These are phyloP conservation scores for Fusarium coicis DNA, from an alignment of 2,329 filamentous ascomycete genomes.

Conservation along the genomic window DNA sequence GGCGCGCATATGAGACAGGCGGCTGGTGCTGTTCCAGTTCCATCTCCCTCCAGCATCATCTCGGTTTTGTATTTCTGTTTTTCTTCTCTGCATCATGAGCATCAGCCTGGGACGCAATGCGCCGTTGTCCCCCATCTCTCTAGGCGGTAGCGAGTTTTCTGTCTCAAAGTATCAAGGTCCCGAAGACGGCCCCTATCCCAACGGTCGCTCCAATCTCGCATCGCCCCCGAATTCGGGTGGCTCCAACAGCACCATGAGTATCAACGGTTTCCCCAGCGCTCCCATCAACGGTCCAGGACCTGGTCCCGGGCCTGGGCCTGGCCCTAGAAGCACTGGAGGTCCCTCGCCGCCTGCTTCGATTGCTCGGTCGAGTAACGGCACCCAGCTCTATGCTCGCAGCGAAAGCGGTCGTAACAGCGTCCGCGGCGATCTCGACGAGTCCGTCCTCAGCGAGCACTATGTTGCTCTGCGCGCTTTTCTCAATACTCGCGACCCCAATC, in stretches of 20 bases:
- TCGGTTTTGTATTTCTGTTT: slow-evolving; percentile 32
- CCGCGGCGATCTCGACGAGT: slow-evolving; percentile 69
- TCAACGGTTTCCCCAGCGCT: slow-evolving; percentile 66
- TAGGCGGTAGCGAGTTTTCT: slow-evolving; percentile 87
- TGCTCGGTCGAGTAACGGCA: slow-evolving; percentile 85
- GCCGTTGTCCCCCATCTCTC: slow-evolving; percentile 83
- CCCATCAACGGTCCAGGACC: slow-evolving; percentile 52
- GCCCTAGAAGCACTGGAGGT: slow-evolving; percentile 66
- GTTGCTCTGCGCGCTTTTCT: slow-evolving; percentile 81
- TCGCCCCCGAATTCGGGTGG: slow-evolving; percentile 77
- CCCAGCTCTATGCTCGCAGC: slow-evolving; percentile 71
- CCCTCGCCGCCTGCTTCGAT: slow-evolving; percentile 91
- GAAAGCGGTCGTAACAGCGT: slow-evolving; percentile 70
- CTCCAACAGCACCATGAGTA: slow-evolving; percentile 64
- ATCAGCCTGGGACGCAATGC: slow-evolving; percentile 70
- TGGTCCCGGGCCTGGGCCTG: slow-evolving; percentile 58
- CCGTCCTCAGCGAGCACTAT: slow-evolving; percentile 82
- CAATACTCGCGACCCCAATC: slow-evolving; percentile 79
- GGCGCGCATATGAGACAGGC: slow-evolving; percentile 45
- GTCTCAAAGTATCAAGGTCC: slow-evolving; percentile 73
- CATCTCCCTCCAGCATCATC: slow-evolving; percentile 43
- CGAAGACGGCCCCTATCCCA: slow-evolving; percentile 64
- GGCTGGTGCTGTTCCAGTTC: slow-evolving; percentile 37
- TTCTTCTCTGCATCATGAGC: slow-evolving; percentile 65
- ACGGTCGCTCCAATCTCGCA: slow-evolving; percentile 68